phyloP scores from a whole-genome alignment of 805 yeast genomes.

The Torulaspora delbrueckii region DNA sequence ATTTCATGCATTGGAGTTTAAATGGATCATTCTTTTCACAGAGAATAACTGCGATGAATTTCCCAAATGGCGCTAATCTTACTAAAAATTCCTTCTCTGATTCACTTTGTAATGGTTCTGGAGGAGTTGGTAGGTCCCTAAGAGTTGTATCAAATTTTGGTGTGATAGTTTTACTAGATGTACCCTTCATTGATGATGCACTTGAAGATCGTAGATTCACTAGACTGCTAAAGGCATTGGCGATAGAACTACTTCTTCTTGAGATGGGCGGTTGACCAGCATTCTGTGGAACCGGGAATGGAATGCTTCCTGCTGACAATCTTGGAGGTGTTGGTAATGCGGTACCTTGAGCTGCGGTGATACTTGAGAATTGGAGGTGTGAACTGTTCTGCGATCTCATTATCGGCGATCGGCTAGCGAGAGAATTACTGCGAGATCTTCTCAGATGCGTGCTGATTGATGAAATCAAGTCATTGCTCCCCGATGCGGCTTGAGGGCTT shows the following conservation, averaged over 20 bases:
- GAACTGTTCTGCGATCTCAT: constrained; percentile 8
- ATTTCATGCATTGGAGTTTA: constrained; percentile 25
- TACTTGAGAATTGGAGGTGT: constrained; percentile 1
- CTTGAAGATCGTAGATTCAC: constrained; percentile 33
- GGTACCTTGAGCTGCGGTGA: constrained; percentile 5
- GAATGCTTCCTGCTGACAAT: constrained; percentile 8
- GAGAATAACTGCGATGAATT: constrained; percentile 32
- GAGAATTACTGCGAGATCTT: constrained; percentile 13
- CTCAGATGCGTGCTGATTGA: constrained; percentile 11
- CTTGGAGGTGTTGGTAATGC: constrained; percentile 9
- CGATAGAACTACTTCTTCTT: constrained; percentile 37
- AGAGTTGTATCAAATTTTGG: constrained; percentile 10
- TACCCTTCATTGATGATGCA: constrained; percentile 15
- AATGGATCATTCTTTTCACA: constrained; percentile 29
- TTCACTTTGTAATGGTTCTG: constrained; percentile 30
- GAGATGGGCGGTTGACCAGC: constrained; percentile 13
- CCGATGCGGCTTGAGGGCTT: not conserved
- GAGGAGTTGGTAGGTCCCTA: constrained; percentile 27
- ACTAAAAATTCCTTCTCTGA: constrained; percentile 27
- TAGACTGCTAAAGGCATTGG: constrained; percentile 37
- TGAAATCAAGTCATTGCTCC: constrained; percentile 8
- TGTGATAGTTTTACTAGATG: constrained; percentile 4
- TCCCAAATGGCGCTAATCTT: constrained; percentile 32
- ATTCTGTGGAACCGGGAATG: constrained; percentile 8
- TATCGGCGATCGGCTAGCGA: constrained; percentile 11